phyloP scores from a whole-genome alignment of 192 early-diverging fungal genomes.

The Coemansia sp. region DNA sequence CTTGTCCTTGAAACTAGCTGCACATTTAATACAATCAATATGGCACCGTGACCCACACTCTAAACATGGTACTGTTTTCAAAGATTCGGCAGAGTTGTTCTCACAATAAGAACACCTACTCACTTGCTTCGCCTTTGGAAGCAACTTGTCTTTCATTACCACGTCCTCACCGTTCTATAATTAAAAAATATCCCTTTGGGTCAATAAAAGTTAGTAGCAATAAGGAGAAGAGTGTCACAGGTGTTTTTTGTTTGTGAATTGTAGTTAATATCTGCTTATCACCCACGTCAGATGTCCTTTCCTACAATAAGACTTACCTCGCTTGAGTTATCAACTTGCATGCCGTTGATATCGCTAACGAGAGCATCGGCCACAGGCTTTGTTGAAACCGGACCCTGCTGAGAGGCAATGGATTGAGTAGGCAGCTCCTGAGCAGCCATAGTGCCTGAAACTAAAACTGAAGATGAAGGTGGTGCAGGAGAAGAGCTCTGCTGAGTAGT shows the following conservation, averaged over 20 bases:
- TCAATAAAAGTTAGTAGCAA: not conserved
- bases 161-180: constrained; percentile 49
- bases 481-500: constrained; percentile 4
- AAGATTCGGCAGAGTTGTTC: constrained; percentile 53
- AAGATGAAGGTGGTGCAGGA: not conserved
- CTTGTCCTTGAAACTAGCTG: constrained; percentile 57
- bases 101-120: constrained; percentile 56
- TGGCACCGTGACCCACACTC: constrained; percentile 56
- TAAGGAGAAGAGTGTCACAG: not conserved
- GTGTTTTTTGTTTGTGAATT: not conserved
- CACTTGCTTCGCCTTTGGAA: constrained; percentile 55
- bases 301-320: constrained; percentile 27
- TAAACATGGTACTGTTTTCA: constrained; percentile 54
- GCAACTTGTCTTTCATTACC: constrained; percentile 48
- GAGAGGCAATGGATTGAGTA: constrained; percentile 1
- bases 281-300: not conserved
- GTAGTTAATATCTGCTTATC: not conserved
- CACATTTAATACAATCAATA: constrained; percentile 59
- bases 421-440: constrained; percentile 2
- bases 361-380: constrained; percentile 11
- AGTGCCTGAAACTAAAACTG: not conserved
- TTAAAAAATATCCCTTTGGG: not conserved
- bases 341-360: constrained; percentile 17
- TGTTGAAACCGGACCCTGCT: constrained; percentile 7
- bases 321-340: constrained; percentile 49